Evolutionary conservation across 495 filamentous ascomycete genomes (phyloP).

Genomic region (Glonium stellatum): DNA sequence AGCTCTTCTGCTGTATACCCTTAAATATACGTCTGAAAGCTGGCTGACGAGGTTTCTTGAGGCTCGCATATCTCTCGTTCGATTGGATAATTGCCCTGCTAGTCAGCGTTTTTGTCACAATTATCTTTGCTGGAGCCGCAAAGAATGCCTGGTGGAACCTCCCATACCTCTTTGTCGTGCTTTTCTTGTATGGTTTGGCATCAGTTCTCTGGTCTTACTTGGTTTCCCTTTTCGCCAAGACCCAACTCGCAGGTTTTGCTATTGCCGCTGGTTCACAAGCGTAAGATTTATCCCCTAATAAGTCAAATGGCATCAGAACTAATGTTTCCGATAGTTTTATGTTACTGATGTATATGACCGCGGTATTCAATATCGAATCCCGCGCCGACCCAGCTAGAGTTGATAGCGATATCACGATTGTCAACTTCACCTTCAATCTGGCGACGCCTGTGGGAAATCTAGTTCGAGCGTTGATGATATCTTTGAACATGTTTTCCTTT

Average conservation of each 20-base stretch:
- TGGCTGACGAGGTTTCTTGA: background rate
- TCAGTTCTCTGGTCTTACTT: conserved; percentile 66
- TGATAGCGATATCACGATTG: conserved; percentile 51
- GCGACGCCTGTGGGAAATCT: conserved; percentile 66
- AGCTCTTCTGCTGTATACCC: background rate
- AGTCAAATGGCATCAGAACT: background rate
- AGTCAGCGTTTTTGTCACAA: conserved; percentile 52
- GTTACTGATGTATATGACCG: conserved; percentile 73
- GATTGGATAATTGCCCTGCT: conserved; percentile 65
- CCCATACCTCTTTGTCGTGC: conserved; percentile 68
- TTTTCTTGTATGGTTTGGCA: conserved; percentile 67
- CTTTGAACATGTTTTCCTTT: conserved; percentile 70
- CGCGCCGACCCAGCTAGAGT: conserved; percentile 56
- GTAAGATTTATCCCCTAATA: conserved; percentile 8
- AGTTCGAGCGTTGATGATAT: conserved; percentile 59
- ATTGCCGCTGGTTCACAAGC: conserved; percentile 66
- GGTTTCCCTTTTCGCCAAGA: conserved; percentile 60
- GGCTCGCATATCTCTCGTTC: conserved; percentile 63
- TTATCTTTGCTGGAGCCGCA: conserved; percentile 53
- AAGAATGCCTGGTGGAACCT: conserved; percentile 64
- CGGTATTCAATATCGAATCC: conserved; percentile 60
- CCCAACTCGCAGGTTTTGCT: conserved; percentile 67
- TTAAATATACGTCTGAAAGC: background rate
- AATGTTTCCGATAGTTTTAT: conserved; percentile 40
- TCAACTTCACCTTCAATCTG: conserved; percentile 60